Evolutionary conservation across 768 basidiomycete species (phyloP).

Genomic region (Macrolepiota albuminosa): DNA sequence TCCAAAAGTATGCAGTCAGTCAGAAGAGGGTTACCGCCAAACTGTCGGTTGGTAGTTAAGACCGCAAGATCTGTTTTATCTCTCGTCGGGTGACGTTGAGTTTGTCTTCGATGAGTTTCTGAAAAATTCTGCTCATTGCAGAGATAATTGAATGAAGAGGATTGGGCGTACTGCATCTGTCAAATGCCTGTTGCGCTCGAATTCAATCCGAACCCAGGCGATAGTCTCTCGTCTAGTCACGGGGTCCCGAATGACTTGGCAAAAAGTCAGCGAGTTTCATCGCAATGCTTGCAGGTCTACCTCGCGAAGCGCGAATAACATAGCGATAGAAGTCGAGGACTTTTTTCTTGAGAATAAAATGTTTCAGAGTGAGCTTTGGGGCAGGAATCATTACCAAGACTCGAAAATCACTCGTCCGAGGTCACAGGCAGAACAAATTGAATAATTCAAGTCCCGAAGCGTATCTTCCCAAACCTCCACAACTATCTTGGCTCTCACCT

Average conservation of each 20-base stretch:
- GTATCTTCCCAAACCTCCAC: conserved; percentile 13
- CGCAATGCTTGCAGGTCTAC: conserved; percentile 30
- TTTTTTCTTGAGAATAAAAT: conserved; percentile 67
- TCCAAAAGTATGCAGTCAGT: neutral
- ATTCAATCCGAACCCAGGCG: conserved; percentile 67
- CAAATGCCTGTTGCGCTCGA: conserved; percentile 58
- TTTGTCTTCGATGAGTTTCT: conserved; percentile 61
- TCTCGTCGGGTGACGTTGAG: conserved; percentile 55
- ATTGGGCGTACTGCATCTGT: conserved; percentile 46
- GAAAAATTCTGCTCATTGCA: neutral
- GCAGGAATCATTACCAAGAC: conserved; percentile 13
- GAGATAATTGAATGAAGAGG: neutral
- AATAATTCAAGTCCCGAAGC: conserved; percentile 36
- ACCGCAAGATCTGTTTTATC: conserved; percentile 46
- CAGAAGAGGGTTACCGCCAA: neutral
- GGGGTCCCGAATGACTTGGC: conserved; percentile 58
- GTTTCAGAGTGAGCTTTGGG: conserved; percentile 49
- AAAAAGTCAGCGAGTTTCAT: conserved; percentile 4
- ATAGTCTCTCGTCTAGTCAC: conserved; percentile 61
- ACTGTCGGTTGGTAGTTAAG: neutral
- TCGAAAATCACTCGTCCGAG: neutral
- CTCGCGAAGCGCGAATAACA: conserved; percentile 64
- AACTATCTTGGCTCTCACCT: conserved; percentile 6
- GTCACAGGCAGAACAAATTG: conserved; percentile 14
- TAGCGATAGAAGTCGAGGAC: conserved; percentile 60